Evolutionary conservation across 2,329 filamentous ascomycete species (phyloP).

Genomic region (Annulohypoxylon truncatum): DNA sequence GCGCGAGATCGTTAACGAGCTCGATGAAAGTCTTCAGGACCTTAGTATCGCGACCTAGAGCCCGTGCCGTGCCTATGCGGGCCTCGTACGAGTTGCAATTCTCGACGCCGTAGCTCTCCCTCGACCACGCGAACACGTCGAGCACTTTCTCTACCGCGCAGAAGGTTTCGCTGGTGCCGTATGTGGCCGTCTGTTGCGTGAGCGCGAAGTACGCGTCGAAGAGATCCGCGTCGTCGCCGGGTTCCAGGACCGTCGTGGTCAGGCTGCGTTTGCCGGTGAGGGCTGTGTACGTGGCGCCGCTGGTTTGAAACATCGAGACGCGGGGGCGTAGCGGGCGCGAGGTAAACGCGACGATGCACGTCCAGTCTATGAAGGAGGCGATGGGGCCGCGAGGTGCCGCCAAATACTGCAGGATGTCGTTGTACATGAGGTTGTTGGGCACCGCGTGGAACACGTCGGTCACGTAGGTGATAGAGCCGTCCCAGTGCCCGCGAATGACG

Average conservation of each 20-base stretch:
- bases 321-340: background rate
- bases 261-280: background rate
- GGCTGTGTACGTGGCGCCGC: background rate
- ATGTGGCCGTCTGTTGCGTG: background rate
- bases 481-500: background rate
- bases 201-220: background rate
- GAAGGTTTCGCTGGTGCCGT: background rate
- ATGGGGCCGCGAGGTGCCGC: background rate
- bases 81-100: background rate
- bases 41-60: background rate
- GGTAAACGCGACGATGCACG: background rate
- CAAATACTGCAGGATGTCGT: background rate
- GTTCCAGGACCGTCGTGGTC: background rate
- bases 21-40: background rate
- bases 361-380: background rate
- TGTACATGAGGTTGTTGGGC: background rate
- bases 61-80: background rate
- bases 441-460: background rate
- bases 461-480: background rate
- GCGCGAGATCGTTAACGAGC: background rate
- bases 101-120: background rate
- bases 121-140: background rate
- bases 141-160: background rate
- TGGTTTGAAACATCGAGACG: background rate
- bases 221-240: background rate